phyloP scores from a whole-genome alignment of 1,139 yeast genomes.

The Sugiyamaella novakii region DNA sequence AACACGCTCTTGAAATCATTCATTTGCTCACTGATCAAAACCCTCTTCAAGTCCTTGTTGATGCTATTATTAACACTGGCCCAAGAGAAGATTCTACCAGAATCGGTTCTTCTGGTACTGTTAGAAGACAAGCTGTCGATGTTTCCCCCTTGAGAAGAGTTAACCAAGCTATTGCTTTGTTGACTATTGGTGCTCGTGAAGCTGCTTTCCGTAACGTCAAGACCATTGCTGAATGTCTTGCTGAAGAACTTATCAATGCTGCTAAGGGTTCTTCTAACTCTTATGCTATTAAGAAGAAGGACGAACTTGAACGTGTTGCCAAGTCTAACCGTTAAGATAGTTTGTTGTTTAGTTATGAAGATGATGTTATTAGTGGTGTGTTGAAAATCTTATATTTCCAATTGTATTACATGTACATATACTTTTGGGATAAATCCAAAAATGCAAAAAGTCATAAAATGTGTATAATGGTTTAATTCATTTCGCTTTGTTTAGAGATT shows the following conservation, averaged over 20 bases:
- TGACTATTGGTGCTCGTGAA: conserved; percentile 99
- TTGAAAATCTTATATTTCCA: conserved; percentile 14
- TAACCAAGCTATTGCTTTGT: conserved; percentile 97
- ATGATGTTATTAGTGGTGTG: conserved; percentile 16
- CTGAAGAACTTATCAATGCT: conserved; percentile 99
- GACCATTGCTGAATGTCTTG: conserved; percentile 99
- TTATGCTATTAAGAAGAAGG: conserved; percentile 99
- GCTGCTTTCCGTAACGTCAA: conserved; percentile 99
- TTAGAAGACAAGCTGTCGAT: conserved; percentile 99
- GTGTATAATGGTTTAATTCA: conserved; percentile 19
- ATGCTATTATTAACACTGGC: conserved; percentile 99
- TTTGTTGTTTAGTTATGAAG: conserved; percentile 17
- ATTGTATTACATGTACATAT: conserved; percentile 19
- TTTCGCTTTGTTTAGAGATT: conserved; percentile 4
- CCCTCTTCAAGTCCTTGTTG: conserved; percentile 99
- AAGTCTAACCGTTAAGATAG: conserved; percentile 94
- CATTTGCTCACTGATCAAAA: conserved; percentile 97
- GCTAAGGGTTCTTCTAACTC: conserved; percentile 99
- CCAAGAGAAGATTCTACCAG: conserved; percentile 99
- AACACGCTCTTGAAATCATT: conserved; percentile 98
- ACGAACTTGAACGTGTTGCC: conserved; percentile 99
- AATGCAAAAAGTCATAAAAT: conserved; percentile 15
- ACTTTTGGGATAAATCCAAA: conserved; percentile 12
- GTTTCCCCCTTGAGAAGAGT: conserved; percentile 99
- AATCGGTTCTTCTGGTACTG: conserved; percentile 99